Evolutionary conservation across 805 yeast genomes (phyloP).

Genomic region (Debaryomyces prosopidis): DNA sequence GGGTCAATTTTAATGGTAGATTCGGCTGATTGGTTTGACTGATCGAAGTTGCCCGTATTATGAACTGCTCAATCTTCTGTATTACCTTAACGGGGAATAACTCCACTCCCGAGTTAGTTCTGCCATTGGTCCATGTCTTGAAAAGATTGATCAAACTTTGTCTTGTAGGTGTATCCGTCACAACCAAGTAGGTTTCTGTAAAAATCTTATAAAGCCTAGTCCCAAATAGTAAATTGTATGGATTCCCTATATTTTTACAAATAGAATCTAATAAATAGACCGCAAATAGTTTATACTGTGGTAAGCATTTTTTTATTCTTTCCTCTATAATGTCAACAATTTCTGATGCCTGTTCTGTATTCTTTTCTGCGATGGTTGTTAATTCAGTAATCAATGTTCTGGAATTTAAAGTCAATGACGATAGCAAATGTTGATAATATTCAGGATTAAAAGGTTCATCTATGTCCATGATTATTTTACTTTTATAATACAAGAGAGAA

Average conservation of each 20-base stretch:
- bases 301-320: slow-evolving; percentile 36
- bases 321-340: slow-evolving; percentile 36
- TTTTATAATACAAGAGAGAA: background rate
- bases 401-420: slow-evolving; percentile 37
- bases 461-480: slow-evolving; percentile 5
- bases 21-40: slow-evolving; percentile 10
- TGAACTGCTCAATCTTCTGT: slow-evolving; percentile 36
- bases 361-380: slow-evolving; percentile 36
- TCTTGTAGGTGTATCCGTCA: slow-evolving; percentile 40
- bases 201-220: slow-evolving; percentile 33
- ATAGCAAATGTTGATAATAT: slow-evolving; percentile 30
- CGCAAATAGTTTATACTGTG: slow-evolving; percentile 36
- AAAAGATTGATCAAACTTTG: slow-evolving; percentile 41
- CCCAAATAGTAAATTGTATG: slow-evolving; percentile 41
- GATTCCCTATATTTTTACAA: slow-evolving; percentile 44
- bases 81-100: slow-evolving; percentile 32
- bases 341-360: slow-evolving; percentile 30
- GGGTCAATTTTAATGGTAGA: slow-evolving; percentile 14
- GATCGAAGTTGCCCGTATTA: slow-evolving; percentile 36
- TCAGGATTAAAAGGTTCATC: slow-evolving; percentile 27
- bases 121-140: slow-evolving; percentile 40
- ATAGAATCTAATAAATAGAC: slow-evolving; percentile 44
- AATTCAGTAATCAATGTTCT: slow-evolving; percentile 39
- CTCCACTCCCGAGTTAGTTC: slow-evolving; percentile 34
- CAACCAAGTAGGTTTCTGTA: slow-evolving; percentile 40